Base-by-base conservation (phyloP, 2,329 filamentous ascomycete species). In the Diaporthe ilicicola region DNA sequence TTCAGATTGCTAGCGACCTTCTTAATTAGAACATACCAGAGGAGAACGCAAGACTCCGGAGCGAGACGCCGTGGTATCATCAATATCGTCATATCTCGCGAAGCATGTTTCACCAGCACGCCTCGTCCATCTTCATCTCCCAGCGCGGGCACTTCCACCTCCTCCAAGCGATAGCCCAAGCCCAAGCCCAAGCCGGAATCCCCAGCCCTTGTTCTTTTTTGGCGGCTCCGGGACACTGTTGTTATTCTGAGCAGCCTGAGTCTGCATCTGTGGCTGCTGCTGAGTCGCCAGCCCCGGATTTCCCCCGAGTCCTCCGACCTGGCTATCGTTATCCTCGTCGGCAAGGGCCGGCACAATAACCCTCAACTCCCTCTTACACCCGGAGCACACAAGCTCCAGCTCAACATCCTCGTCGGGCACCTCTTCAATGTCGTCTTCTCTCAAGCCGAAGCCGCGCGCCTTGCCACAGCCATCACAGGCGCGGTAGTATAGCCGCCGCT, bases 401-500 rank as follows among this genome's bases (percentile, higher is more conserved):
- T 69, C 67, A 12, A 29, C 34, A 4, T 50, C 55, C n/a, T 69
- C 67, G 73, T 75, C 70, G 51, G 66, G 53, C 19, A 64, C 55
- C 17, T 51, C 62, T 56, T 54, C 59, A n/a, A 42, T 68, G 2
- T 66, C 70, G 10, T 76, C 75, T 2, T 76, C 76, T 0, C 76
- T 74, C 32, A 69, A 13, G 32, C 22, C 9, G 22, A 5, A 77
- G 74, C 3, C 75, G 62, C 6, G 76, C 72, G 17, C 80, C 32
- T 42, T 62, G 32, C 82, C 51, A 81, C 79, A 15, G 83, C 80
- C 39, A 79, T 81, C 78, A 85, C 84, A 86, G 8, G 77, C 73
- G 44, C 79, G 80, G 74, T 80, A 81, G 79, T 83, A 86, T 27
- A 80, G 69, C 22, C 76, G 77, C 22, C 76, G 74, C 44, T 74